Percentiles rank a stretch among this genome's conserved stretches.
These are phyloP conservation scores for Galerina marginata DNA, from an alignment of 768 basidiomycete genomes.

Conservation along the genomic window DNA sequence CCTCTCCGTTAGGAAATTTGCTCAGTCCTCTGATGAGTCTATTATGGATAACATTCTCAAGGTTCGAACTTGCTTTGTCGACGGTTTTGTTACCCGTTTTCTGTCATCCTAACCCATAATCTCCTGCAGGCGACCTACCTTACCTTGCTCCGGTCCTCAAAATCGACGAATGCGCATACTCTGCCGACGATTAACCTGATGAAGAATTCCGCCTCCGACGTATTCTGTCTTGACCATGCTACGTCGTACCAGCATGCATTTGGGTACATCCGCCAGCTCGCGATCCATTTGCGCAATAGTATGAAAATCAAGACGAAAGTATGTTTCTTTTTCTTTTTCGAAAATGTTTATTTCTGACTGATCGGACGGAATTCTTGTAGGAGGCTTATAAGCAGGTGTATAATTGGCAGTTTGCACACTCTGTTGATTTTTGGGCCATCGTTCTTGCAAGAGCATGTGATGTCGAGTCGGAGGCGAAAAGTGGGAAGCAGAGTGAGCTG, in stretches of 20 bases:
- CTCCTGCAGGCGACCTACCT: constrained; percentile 82
- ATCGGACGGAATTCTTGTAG: constrained; percentile 39
- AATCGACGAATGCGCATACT: constrained; percentile 85
- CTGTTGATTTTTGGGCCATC: constrained; percentile 93
- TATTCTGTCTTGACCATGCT: constrained; percentile 80
- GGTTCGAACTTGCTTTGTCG: constrained; percentile 45
- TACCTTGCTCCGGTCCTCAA: constrained; percentile 81
- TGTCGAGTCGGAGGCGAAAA: constrained; percentile 53
- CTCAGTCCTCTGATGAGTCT: constrained; percentile 75
- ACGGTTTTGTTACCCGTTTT: neutral
- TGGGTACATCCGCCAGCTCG: constrained; percentile 93
- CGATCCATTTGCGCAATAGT: constrained; percentile 89
- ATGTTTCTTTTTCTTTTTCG: constrained; percentile 15
- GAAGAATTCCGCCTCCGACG: constrained; percentile 96
- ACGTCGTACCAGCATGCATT: constrained; percentile 93
- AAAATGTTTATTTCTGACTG: constrained; percentile 1
- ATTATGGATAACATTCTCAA: constrained; percentile 88
- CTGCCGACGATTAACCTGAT: constrained; percentile 93
- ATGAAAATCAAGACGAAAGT: constrained; percentile 91
- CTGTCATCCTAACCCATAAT: neutral
- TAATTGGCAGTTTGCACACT: constrained; percentile 98
- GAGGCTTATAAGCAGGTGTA: constrained; percentile 95
- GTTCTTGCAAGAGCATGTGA: constrained; percentile 86
- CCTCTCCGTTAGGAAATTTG: constrained; percentile 81
- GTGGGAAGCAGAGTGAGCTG: constrained; percentile 74